Conservation (phyloP, 495 filamentous ascomycete genomes). For the Pyronema domesticum region DNA sequence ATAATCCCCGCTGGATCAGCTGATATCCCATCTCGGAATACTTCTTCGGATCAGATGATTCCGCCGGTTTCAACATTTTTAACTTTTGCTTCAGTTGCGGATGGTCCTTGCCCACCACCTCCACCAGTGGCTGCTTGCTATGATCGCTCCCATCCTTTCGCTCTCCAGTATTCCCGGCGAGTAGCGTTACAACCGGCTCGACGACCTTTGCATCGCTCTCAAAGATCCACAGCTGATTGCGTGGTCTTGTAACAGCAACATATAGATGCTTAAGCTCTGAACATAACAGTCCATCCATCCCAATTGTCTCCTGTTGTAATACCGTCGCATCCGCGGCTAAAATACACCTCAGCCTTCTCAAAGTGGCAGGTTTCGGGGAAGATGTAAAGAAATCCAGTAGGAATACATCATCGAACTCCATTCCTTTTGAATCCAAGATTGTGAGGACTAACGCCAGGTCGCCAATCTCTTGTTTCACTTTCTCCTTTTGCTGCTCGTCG, state of each 20-base stretch:
- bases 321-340: background rate
- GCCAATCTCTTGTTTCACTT: constrained; percentile 22
- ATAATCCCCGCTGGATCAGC: constrained; percentile 5
- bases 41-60: constrained; percentile 3
- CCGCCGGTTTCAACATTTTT: background rate
- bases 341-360: background rate
- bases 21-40: constrained; percentile 9
- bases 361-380: background rate
- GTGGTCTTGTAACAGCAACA: constrained; percentile 6
- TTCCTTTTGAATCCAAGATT: constrained; percentile 31
- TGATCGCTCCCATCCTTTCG: background rate
- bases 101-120: background rate
- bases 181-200: background rate
- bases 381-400: constrained; percentile 25
- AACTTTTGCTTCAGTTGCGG: background rate
- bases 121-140: background rate
- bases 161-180: background rate
- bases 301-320: background rate
- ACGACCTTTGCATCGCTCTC: background rate
- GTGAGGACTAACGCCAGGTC: constrained; percentile 28
- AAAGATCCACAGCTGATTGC: constrained; percentile 3
- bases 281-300: constrained; percentile 2
- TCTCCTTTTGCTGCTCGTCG: constrained; percentile 24
- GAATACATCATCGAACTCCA: constrained; percentile 33
- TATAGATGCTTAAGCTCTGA: constrained; percentile 5